These are phyloP conservation scores for Rubia peregrina DNA, from an alignment of 305 asterid genomes.

Conservation along the genomic window DNA sequence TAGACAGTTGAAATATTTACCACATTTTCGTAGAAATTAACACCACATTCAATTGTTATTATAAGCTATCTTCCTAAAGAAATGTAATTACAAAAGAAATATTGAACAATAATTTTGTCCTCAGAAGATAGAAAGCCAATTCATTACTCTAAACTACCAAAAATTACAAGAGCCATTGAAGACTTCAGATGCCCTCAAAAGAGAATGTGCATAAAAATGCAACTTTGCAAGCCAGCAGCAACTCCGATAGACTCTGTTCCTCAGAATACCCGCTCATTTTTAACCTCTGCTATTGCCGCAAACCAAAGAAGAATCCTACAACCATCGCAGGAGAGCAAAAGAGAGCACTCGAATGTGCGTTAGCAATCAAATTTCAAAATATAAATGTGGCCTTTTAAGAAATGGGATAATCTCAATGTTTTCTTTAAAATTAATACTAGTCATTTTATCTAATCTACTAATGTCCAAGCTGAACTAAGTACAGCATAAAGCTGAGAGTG, in stretches of 20 bases:
- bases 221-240: neutral
- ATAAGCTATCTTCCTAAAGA: neutral
- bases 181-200: too few species aligned
- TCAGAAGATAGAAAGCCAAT: neutral
- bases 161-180: neutral
- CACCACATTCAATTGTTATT: too few species aligned
- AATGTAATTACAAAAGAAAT: too few species aligned
- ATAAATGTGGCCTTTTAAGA: neutral
- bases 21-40: too few species aligned
- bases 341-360: slow-evolving; percentile 13
- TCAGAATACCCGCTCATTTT: neutral
- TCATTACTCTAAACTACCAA: neutral
- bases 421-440: neutral
- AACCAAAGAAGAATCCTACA: neutral
- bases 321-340: neutral
- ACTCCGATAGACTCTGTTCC: neutral
- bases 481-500: neutral
- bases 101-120: too few species aligned
- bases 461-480: neutral
- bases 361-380: neutral
- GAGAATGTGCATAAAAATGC: neutral
- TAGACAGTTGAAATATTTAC: too few species aligned
- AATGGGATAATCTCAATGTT: neutral
- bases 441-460: neutral
- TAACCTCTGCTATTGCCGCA: neutral